Conservation (phyloP, 202 grass and related monocot genomes). For the Saccharum hybrid region DNA sequence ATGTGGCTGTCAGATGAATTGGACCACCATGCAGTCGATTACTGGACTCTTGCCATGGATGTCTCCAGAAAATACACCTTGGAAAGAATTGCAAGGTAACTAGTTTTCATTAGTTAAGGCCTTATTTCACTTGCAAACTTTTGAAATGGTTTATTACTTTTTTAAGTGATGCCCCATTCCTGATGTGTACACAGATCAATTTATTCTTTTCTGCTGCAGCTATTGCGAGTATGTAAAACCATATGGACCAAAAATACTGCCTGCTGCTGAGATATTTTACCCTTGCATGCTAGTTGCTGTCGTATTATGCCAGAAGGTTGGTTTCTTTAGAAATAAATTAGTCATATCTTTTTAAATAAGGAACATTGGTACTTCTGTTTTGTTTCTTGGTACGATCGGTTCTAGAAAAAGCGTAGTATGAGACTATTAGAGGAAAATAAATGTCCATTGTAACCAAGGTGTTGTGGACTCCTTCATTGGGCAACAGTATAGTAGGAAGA, state of each 20-base stretch:
- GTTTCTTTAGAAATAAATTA: neutral
- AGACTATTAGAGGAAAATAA: too few relatives aligned
- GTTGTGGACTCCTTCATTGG: too few relatives aligned
- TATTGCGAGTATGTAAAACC: conserved; percentile 3
- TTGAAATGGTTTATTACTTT: neutral
- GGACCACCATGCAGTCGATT: conserved; percentile 40
- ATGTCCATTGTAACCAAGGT: too few relatives aligned
- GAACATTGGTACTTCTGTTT: too few relatives aligned
- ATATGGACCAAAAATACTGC: conserved; percentile 33
- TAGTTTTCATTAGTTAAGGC: neutral
- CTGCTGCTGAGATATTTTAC: conserved; percentile 57
- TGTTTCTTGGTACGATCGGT: too few relatives aligned
- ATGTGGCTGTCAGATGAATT: conserved; percentile 61
- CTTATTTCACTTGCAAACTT: neutral
- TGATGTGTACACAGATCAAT: neutral
- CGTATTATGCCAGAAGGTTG: conserved; percentile 57
- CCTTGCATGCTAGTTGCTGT: conserved; percentile 56
- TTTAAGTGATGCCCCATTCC: too few relatives aligned
- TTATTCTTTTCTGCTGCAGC: conserved; percentile 30
- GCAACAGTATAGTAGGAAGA: too few relatives aligned
- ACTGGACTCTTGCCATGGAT: conserved; percentile 58
- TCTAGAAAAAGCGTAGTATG: too few relatives aligned
- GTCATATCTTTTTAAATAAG: too few relatives aligned
- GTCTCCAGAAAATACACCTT: conserved; percentile 47
- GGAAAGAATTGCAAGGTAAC: conserved; percentile 38